Percentiles rank a stretch among this genome's conserved stretches.
phyloP scores from a whole-genome alignment of 768 basidiomycete species.

The Psilocybe subaeruginosa region DNA sequence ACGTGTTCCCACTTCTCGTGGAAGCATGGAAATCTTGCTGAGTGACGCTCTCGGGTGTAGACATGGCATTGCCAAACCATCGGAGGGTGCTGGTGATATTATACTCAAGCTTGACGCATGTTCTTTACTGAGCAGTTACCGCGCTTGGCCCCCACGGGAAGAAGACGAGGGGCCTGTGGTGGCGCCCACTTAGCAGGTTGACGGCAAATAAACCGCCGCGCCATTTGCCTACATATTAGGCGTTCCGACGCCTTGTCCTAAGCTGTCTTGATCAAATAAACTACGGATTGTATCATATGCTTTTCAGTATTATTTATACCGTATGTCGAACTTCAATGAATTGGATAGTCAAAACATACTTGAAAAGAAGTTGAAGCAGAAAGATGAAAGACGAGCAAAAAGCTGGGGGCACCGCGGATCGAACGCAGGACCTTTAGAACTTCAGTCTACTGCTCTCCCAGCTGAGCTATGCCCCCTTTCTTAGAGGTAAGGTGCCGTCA shows the following conservation, averaged over 20 bases:
- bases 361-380: no score
- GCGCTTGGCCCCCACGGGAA: not conserved
- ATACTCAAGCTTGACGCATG: not conserved
- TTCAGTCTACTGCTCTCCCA: slow-evolving; percentile 81
- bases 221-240: no score
- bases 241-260: no score
- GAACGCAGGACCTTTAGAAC: slow-evolving; percentile 82
- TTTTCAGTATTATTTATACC: no score
- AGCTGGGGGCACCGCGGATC: slow-evolving; percentile 75
- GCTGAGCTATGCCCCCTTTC: slow-evolving; percentile 69
- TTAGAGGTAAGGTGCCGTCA: no score
- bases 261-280: no score
- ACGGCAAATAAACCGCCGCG: no score
- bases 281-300: no score
- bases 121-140: not conserved
- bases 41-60: not conserved
- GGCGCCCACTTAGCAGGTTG: no score
- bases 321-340: no score
- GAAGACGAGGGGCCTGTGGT: not conserved
- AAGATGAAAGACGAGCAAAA: slow-evolving; percentile 21
- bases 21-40: not conserved
- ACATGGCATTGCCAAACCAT: not conserved
- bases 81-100: not conserved
- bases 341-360: no score
- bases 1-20: not conserved